Conservation (phyloP, 1,284 basidiomycete species). For the Serendipita sp. region DNA sequence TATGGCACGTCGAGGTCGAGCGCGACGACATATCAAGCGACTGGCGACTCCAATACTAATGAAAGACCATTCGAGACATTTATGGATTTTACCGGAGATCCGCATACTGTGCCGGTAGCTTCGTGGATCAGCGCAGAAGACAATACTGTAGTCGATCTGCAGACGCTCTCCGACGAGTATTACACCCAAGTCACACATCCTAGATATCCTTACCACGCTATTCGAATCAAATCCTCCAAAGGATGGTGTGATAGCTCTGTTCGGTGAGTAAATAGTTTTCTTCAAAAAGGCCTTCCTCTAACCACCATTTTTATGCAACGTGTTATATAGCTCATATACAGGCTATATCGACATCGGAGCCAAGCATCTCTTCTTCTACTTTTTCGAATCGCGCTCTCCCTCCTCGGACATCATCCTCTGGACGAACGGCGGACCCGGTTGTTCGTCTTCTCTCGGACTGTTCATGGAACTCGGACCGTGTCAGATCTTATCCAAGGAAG, state of each 20-base stretch:
- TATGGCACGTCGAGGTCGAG: not conserved
- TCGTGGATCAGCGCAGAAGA: not conserved
- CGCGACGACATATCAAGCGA: not conserved
- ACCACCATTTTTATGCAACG: not conserved
- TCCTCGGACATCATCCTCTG: constrained; percentile 55
- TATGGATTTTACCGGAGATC: no score
- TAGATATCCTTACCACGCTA: constrained; percentile 35
- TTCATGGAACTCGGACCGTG: constrained; percentile 54
- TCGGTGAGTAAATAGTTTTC: not conserved
- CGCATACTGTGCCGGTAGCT: no score
- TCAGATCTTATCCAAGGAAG: constrained; percentile 25
- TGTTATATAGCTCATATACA: constrained; percentile 13
- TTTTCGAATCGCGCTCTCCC: constrained; percentile 56
- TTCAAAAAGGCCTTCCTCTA: not conserved
- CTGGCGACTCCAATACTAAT: no score
- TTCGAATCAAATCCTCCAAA: constrained; percentile 44
- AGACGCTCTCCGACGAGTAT: constrained; percentile 25
- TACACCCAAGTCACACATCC: constrained; percentile 40
- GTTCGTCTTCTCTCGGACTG: constrained; percentile 47
- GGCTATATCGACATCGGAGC: constrained; percentile 58
- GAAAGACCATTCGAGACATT: no score
- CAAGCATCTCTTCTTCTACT: constrained; percentile 69
- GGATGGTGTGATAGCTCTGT: constrained; percentile 37
- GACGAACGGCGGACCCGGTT: constrained; percentile 57
- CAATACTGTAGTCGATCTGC: not conserved